A percentile compares a stretch with the other conserved stretches of the same genome.
phyloP scores from a whole-genome alignment of 2,329 filamentous ascomycete genomes.

The Colletotrichum scovillei region DNA sequence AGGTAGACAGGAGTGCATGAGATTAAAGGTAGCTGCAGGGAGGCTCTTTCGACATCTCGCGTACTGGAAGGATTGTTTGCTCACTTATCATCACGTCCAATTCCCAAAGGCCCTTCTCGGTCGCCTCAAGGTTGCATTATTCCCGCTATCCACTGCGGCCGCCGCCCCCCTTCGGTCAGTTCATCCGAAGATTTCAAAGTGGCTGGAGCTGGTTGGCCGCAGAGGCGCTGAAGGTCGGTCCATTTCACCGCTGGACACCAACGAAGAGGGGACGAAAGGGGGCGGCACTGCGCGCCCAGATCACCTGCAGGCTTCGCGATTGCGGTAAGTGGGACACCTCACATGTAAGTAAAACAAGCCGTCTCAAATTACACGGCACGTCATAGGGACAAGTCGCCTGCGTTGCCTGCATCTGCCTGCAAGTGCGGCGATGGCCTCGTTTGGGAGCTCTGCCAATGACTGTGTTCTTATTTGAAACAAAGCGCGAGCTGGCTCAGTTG shows the following conservation, averaged over 20 bases:
- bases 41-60: background rate
- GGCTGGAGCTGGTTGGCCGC: background rate
- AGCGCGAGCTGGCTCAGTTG: constrained; percentile 2
- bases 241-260: background rate
- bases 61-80: background rate
- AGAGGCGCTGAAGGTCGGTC: background rate
- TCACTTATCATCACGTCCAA: background rate
- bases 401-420: background rate
- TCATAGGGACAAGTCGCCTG: constrained; percentile 21
- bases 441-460: constrained; percentile 12
- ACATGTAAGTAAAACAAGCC: constrained; percentile 15
- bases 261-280: background rate
- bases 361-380: constrained; percentile 15
- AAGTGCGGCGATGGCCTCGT: constrained; percentile 3
- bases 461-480: constrained; percentile 27
- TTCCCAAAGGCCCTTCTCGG: background rate
- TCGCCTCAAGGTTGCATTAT: background rate
- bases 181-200: constrained; percentile 15
- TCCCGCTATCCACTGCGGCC: constrained; percentile 4
- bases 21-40: background rate
- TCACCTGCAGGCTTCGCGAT: background rate
- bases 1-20: background rate
- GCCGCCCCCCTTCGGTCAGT: constrained; percentile 7
- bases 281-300: background rate
- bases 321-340: background rate